phyloP scores from a whole-genome alignment of 2,329 filamentous ascomycete genomes.

The Apiospora phragmitis region DNA sequence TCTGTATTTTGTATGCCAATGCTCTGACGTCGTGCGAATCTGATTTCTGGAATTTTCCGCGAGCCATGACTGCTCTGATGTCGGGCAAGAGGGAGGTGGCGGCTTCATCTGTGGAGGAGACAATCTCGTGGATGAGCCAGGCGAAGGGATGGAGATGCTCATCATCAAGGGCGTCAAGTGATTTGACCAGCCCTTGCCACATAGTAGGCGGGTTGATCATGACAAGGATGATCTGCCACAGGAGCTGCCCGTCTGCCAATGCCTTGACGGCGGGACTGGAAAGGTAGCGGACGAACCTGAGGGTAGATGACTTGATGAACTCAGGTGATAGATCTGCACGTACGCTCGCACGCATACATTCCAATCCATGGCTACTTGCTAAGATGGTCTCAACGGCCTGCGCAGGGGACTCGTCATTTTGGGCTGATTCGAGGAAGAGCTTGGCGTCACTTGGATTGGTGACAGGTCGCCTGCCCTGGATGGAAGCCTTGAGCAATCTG shows the following conservation, averaged over 20 bases:
- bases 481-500: constrained; percentile 11
- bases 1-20: constrained; percentile 39
- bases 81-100: constrained; percentile 24
- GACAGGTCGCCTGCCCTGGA: constrained; percentile 26
- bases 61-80: constrained; percentile 22
- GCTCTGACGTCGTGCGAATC: constrained; percentile 27
- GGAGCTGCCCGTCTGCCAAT: constrained; percentile 49
- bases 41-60: constrained; percentile 17
- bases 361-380: constrained; percentile 25
- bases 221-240: constrained; percentile 45
- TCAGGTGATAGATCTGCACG: constrained; percentile 24
- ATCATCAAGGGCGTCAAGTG: constrained; percentile 30
- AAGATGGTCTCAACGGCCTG: constrained; percentile 30
- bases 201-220: constrained; percentile 54
- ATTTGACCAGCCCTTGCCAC: constrained; percentile 46
- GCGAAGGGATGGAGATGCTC: constrained; percentile 39
- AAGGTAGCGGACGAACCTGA: constrained; percentile 40
- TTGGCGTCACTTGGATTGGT: constrained; percentile 23
- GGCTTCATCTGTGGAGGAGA: constrained; percentile 28
- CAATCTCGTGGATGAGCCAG: constrained; percentile 51
- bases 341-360: constrained; percentile 25
- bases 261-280: constrained; percentile 45
- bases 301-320: constrained; percentile 33
- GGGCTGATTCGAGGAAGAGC: constrained; percentile 32
- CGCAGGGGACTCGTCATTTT: constrained; percentile 20